These are phyloP conservation scores for Termitomyces sp. DNA, from an alignment of 768 basidiomycete species.

Conservation along the genomic window DNA sequence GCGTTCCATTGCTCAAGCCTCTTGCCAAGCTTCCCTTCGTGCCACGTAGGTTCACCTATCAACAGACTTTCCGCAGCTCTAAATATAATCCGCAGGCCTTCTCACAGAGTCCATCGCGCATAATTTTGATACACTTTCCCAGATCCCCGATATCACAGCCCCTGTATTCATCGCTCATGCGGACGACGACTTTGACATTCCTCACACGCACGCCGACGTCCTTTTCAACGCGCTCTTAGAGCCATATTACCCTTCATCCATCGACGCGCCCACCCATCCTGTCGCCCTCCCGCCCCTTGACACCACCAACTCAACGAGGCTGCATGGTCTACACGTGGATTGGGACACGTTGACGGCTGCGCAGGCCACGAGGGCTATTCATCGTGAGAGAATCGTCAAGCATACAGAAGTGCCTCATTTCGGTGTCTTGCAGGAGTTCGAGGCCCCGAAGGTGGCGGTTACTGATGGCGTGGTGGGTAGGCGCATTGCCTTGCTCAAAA, in stretches of 20 bases:
- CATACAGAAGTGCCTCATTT: slow-evolving; percentile 43
- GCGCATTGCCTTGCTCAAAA: slow-evolving; percentile 55
- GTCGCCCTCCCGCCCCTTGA: slow-evolving; percentile 18
- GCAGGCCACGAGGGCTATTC: slow-evolving; percentile 29
- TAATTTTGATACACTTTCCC: slow-evolving; percentile 59
- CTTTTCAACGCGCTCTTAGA: slow-evolving; percentile 69
- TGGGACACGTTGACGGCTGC: slow-evolving; percentile 39
- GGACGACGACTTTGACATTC: slow-evolving; percentile 71
- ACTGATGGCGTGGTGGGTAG: slow-evolving; percentile 23
- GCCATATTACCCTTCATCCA: slow-evolving; percentile 43
- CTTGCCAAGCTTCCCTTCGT: slow-evolving; percentile 59
- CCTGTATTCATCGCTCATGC: slow-evolving; percentile 75
- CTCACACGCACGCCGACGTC: slow-evolving; percentile 59
- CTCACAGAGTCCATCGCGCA: slow-evolving; percentile 52
- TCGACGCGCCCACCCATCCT: slow-evolving; percentile 19
- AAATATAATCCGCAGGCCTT: slow-evolving; percentile 33
- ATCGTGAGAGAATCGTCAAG: slow-evolving; percentile 38
- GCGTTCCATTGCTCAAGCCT: slow-evolving; percentile 71
- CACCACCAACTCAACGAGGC: slow-evolving; percentile 27
- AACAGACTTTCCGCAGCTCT: neutral
- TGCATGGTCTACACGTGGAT: slow-evolving; percentile 18
- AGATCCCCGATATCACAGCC: slow-evolving; percentile 57
- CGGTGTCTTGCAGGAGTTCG: slow-evolving; percentile 48
- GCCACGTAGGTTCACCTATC: slow-evolving; percentile 47
- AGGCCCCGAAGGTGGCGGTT: slow-evolving; percentile 10